Evolutionary conservation across 306 rosid species (phyloP).

Genomic region (Datisca glomerata): DNA sequence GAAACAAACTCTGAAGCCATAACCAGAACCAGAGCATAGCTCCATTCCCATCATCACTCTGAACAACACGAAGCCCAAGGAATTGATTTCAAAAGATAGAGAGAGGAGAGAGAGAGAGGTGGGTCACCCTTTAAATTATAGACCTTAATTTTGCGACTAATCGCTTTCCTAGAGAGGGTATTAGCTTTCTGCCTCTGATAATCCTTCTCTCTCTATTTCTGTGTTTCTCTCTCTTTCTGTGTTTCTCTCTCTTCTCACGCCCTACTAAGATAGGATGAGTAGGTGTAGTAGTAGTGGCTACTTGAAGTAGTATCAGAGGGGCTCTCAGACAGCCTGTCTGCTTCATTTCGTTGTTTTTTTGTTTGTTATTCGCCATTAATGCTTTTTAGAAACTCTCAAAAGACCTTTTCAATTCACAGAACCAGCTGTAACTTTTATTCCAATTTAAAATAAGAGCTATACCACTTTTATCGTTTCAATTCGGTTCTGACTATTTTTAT

Average conservation of each 20-base stretch:
- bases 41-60: too few relatives aligned
- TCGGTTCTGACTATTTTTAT: slow-evolving; percentile 3
- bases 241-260: slow-evolving; percentile 4
- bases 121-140: background rate
- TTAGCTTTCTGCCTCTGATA: background rate
- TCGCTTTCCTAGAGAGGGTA: slow-evolving; percentile 31
- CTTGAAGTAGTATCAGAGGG: slow-evolving; percentile 3
- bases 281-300: slow-evolving; percentile 21
- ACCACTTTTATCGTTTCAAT: slow-evolving; percentile 2
- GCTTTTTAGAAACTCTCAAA: slow-evolving; percentile 18
- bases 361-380: slow-evolving; percentile 28
- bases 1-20: too few relatives aligned
- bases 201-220: background rate
- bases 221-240: background rate
- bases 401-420: slow-evolving; percentile 10
- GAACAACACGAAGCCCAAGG: slow-evolving; percentile 31
- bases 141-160: slow-evolving; percentile 9
- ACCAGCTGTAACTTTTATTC: slow-evolving; percentile 14
- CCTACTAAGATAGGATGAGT: slow-evolving; percentile 7
- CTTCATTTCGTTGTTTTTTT: slow-evolving; percentile 9
- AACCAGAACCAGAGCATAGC: too few relatives aligned
- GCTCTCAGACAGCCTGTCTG: slow-evolving; percentile 9
- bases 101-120: slow-evolving; percentile 15
- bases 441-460: background rate
- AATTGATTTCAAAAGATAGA: slow-evolving; percentile 13